These are phyloP conservation scores for Actinidia polygama DNA, from an alignment of 179 eudicot species.

Conservation along the genomic window DNA sequence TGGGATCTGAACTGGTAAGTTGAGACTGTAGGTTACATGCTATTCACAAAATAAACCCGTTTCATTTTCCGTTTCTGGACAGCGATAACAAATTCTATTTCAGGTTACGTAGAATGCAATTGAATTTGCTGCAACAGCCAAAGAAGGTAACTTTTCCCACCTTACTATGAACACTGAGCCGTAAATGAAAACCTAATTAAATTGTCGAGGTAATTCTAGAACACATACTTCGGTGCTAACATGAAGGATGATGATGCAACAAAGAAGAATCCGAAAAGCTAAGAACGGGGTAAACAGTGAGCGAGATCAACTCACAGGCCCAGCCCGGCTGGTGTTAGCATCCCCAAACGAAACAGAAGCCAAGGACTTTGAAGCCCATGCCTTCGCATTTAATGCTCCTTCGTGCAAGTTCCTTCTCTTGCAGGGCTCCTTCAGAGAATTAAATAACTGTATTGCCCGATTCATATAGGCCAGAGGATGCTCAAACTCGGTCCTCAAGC, in stretches of 20 bases:
- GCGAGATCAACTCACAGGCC: slow-evolving; percentile 30
- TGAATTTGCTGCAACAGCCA: background rate
- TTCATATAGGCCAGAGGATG: slow-evolving; percentile 63
- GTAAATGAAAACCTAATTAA: background rate
- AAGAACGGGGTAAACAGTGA: background rate
- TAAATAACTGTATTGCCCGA: slow-evolving; percentile 52
- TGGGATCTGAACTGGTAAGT: background rate
- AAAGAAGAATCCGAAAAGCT: background rate
- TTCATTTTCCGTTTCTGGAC: slow-evolving; percentile 1
- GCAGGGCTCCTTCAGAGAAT: slow-evolving; percentile 59
- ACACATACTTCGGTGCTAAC: background rate
- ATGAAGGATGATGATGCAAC: background rate
- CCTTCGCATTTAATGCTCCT: slow-evolving; percentile 84
- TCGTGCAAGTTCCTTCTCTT: slow-evolving; percentile 86
- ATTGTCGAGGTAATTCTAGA: background rate
- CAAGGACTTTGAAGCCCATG: slow-evolving; percentile 92
- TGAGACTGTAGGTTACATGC: background rate
- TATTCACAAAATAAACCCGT: slow-evolving; percentile 1
- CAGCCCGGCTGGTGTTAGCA: slow-evolving; percentile 60
- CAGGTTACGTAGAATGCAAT: slow-evolving; percentile 20
- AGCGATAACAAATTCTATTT: slow-evolving; percentile 24
- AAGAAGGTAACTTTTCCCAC: background rate
- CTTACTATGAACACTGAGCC: slow-evolving; percentile 4
- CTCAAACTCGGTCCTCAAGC: slow-evolving; percentile 66
- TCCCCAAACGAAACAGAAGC: slow-evolving; percentile 92